A percentile compares a stretch with the other conserved stretches of the same genome.
Conservation (phyloP, 371 early-diverging fungal species). For the Synchytrium microbalum region DNA sequence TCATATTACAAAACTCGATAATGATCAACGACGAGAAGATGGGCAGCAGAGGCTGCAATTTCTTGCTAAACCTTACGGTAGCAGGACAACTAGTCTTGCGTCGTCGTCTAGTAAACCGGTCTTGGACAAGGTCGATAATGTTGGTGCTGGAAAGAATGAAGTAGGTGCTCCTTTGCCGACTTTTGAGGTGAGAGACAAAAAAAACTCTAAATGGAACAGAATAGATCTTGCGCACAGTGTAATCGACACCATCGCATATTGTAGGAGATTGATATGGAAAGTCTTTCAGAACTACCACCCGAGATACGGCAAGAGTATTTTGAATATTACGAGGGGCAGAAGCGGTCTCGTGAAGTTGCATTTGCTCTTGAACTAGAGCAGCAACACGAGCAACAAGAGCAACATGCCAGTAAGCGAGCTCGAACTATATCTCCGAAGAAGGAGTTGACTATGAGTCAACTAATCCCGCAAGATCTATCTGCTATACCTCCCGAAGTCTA, state of each 20-base stretch:
- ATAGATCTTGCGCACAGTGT: too few species aligned
- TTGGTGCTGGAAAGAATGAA: neutral
- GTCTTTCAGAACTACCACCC: neutral
- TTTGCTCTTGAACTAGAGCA: neutral
- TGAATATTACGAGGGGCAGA: neutral
- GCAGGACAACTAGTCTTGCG: neutral
- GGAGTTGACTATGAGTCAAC: neutral
- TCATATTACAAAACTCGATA: constrained; percentile 1
- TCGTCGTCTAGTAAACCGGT: too few species aligned
- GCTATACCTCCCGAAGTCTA: neutral
- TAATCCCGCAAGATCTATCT: neutral
- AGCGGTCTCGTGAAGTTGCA: too few species aligned
- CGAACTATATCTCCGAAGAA: neutral
- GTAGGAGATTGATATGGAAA: neutral
- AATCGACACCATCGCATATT: too few species aligned
- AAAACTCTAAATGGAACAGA: neutral
- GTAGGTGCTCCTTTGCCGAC: neutral
- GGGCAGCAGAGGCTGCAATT: neutral
- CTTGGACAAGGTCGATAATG: too few species aligned
- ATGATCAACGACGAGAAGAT: neutral
- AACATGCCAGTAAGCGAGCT: neutral
- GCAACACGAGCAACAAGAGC: neutral
- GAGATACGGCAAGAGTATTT: neutral
- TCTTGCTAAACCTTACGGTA: neutral
- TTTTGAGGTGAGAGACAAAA: neutral